Percentiles rank a stretch among this genome's conserved stretches.
Conservation (phyloP, 2,329 filamentous ascomycete genomes). For the Aspergillus nomiae region DNA sequence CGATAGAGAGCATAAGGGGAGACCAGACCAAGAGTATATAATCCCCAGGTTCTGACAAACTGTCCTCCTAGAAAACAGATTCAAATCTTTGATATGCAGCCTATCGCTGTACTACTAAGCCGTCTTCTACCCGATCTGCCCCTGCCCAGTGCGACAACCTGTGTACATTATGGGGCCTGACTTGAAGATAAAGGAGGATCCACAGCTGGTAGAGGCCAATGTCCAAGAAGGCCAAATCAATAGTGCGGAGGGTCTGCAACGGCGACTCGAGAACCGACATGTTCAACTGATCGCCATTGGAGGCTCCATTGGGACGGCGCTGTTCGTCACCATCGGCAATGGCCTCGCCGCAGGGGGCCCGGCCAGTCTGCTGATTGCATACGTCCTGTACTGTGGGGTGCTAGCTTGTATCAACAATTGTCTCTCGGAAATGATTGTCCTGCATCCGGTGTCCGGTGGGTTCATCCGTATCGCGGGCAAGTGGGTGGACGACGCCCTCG, state of each 20-base stretch:
- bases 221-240: not conserved
- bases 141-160: not conserved
- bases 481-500: conserved; percentile 29
- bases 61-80: not conserved
- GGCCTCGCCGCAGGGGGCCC: conserved; percentile 36
- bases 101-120: not conserved
- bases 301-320: not conserved
- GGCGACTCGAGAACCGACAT: not conserved
- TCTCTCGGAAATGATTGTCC: conserved; percentile 26
- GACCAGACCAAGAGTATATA: too few species aligned
- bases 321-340: conserved; percentile 32
- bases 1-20: too few species aligned
- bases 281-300: not conserved
- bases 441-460: conserved; percentile 22
- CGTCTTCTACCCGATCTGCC: not conserved
- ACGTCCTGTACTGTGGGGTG: conserved; percentile 15
- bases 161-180: not conserved
- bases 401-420: conserved; percentile 27
- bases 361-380: conserved; percentile 33
- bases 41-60: too few species aligned
- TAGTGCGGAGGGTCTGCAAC: not conserved
- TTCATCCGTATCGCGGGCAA: conserved; percentile 20
- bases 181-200: not conserved
- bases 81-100: not conserved
- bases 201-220: not conserved